Evolutionary conservation across 805 yeast species (phyloP), one percentile per base, ranked within the genome.

Genomic region (Nakazawaea peltata): DNA sequence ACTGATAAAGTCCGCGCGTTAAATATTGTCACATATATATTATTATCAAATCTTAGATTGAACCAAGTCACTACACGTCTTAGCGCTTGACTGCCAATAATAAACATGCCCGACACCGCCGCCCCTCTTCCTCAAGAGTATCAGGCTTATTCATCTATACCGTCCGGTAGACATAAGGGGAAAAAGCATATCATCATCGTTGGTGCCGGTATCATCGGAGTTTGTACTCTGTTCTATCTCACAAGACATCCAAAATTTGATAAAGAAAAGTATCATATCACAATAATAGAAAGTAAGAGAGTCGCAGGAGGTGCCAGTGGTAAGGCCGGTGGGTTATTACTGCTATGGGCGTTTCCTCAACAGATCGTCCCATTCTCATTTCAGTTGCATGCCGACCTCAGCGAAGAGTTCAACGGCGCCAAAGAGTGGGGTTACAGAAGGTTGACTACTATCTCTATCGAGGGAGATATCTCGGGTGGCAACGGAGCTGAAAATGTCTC

Each of bases 301-400:
- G 94, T 94, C 5, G 98, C 97, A 0, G 94, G 96, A 34, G 97
- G 96, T 32, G 97, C 98, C 14, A 74, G 86, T 28, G 98, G 98
- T 37, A 92, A 90, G 50, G 97, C 98, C 5, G 98, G 97, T 30
- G 98, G 98, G 0, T 65, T 90, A 33, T 60, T 90, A 33, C 97
- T 97, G 1, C 69, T 83, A 16, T 88, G 97, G 94, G 97, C 97
- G 0, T 92, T 92, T 57, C 98, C 98, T 1, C 87, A 81, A 47
- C 95, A 85, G 55, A 75, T 90, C 33, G 97, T 87, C 6, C 92
- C 95, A 0, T 64, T 90, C 36, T 80, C 94, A 32, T 92, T 87
- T 60, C 71, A 74, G 44, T 66, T 90, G 42, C 98, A 90, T 60
- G 85, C 81, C 49, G 81, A 87, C 40, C 67, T 90, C 30, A 74